A percentile compares a stretch with the other conserved stretches of the same genome.
phyloP scores from a whole-genome alignment of 2,329 filamentous ascomycete genomes.

The Venturia carpophila region DNA sequence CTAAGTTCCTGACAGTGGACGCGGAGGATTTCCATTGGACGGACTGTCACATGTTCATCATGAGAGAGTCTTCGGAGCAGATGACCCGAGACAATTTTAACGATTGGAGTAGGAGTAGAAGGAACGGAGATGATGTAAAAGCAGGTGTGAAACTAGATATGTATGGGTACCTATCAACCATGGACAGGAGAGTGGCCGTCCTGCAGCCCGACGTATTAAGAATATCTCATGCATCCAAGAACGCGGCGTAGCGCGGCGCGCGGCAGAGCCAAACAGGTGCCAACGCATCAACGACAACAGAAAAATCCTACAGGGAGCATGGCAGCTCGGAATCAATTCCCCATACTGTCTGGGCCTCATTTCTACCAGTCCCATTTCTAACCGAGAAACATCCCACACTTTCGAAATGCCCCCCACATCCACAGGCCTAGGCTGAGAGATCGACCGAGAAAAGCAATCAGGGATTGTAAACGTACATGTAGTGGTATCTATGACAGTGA shows the following conservation, averaged over 20 bases:
- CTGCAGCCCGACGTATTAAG: conserved; percentile 4
- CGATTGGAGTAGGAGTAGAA: not conserved
- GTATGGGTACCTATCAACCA: not conserved
- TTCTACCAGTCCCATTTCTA: not conserved
- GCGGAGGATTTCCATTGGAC: not conserved
- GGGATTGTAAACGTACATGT: not conserved
- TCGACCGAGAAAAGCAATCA: conserved; percentile 2
- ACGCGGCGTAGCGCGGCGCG: not conserved
- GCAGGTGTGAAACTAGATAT: not conserved
- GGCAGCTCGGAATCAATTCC: not conserved
- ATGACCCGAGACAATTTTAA: not conserved
- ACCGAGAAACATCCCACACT: conserved; percentile 3
- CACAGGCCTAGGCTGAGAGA: not conserved
- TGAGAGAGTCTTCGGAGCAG: not conserved
- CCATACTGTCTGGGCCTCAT: not conserved
- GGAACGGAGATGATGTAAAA: not conserved
- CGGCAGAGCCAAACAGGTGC: not conserved
- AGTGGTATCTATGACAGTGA: not conserved
- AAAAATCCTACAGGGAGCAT: not conserved
- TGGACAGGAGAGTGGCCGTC: conserved; percentile 8
- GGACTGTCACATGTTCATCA: not conserved
- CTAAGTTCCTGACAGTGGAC: too few relatives aligned
- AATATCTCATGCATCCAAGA: not conserved
- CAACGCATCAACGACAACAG: conserved; percentile 5
- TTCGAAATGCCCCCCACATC: not conserved